Percentiles rank a stretch among this genome's conserved stretches.
phyloP scores from a whole-genome alignment of 169 alveolate genomes.

The Plasmodium vinckei region DNA sequence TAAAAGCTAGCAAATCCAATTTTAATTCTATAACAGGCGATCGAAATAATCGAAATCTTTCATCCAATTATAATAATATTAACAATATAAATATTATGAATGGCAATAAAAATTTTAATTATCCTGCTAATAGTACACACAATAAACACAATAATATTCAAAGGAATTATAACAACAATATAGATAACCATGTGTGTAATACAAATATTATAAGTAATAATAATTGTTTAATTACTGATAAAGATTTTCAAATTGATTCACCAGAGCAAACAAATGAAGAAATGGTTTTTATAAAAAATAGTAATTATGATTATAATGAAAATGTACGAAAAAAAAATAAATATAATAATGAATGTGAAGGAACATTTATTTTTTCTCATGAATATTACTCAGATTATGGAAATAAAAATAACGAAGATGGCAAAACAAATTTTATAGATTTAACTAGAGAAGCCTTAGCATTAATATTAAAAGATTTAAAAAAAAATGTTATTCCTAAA shows the following conservation, averaged over 20 bases:
- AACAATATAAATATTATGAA: too few species aligned
- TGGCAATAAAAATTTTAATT: too few species aligned
- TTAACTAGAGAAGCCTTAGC: slow-evolving; percentile 67
- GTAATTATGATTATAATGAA: slow-evolving; percentile 31
- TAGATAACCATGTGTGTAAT: background rate
- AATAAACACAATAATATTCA: too few species aligned
- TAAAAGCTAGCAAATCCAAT: slow-evolving; percentile 6
- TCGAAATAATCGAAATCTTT: background rate
- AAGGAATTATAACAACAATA: background rate
- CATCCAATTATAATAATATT: background rate
- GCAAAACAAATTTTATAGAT: slow-evolving; percentile 60
- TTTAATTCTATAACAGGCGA: background rate
- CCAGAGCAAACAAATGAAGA: slow-evolving; percentile 63
- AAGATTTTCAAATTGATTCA: slow-evolving; percentile 64
- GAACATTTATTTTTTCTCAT: slow-evolving; percentile 29
- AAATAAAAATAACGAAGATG: slow-evolving; percentile 24
- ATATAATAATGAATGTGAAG: slow-evolving; percentile 18
- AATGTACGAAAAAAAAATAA: slow-evolving; percentile 6
- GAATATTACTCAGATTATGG: slow-evolving; percentile 57
- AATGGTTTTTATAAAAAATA: slow-evolving; percentile 11
- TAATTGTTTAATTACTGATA: slow-evolving; percentile 43
- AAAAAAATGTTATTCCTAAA: slow-evolving; percentile 68
- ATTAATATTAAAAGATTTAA: slow-evolving; percentile 51
- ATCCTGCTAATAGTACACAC: too few species aligned
- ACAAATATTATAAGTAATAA: background rate